Evolutionary conservation across 73 alveolate species (phyloP).

Genomic region (Vitrella brassicaformis): DNA sequence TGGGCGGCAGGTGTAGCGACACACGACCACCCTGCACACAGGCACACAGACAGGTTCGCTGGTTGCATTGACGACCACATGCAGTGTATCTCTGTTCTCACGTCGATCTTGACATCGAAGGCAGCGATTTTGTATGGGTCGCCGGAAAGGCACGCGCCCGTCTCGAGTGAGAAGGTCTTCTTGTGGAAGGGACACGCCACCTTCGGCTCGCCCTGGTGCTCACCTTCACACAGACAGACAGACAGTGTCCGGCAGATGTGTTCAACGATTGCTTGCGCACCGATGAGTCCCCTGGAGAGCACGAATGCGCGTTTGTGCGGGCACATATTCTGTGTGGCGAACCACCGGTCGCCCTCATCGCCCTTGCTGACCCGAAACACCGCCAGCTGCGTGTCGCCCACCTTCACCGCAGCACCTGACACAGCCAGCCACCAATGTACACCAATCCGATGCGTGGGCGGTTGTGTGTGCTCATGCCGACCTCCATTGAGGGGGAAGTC

Average conservation of each 20-base stretch:
- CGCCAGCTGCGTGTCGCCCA: not conserved
- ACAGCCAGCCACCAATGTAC: too few species aligned
- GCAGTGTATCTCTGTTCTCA: not conserved
- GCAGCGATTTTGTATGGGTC: not conserved
- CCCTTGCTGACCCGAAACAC: not conserved
- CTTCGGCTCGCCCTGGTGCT: not conserved
- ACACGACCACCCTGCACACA: not conserved
- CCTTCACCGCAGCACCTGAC: not conserved
- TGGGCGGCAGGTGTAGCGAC: not conserved
- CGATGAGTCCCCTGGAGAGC: not conserved
- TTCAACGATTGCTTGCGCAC: not conserved
- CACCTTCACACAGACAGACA: not conserved
- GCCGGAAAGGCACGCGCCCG: not conserved
- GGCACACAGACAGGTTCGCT: not conserved
- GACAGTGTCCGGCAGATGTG: too few species aligned
- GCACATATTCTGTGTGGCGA: not conserved
- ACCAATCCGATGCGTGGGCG: too few species aligned
- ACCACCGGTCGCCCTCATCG: not conserved
- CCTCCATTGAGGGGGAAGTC: not conserved
- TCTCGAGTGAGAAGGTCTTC: not conserved
- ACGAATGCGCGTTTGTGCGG: not conserved
- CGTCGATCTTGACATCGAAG: not conserved
- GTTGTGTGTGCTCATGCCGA: too few species aligned
- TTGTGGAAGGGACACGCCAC: not conserved
- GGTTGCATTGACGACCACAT: not conserved